phyloP scores from a whole-genome alignment of 352 stramenopile genomes.

The Globisporangium spiculum region DNA sequence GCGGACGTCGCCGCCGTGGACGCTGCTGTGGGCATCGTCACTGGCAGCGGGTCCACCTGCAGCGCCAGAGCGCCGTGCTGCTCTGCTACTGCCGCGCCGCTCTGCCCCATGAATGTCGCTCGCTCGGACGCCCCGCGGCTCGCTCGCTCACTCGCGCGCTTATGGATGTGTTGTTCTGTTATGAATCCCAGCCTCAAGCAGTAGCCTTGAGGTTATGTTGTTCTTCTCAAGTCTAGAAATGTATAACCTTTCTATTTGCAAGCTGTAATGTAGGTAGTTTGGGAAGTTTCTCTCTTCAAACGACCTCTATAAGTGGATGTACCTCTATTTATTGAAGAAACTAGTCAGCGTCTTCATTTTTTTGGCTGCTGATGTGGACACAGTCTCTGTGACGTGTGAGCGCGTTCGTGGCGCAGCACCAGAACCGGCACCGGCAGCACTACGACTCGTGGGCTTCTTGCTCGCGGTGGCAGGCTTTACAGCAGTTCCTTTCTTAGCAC shows the following conservation, averaged over 20 bases:
- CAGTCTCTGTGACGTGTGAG: slow-evolving; percentile 41
- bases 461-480: slow-evolving; percentile 5
- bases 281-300: neutral
- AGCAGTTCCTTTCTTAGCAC: neutral
- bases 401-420: slow-evolving; percentile 1
- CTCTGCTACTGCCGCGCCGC: slow-evolving; percentile 2
- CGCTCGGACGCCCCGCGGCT: slow-evolving; percentile 6
- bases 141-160: neutral
- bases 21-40: neutral
- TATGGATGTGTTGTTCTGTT: neutral
- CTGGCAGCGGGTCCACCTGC: slow-evolving; percentile 14
- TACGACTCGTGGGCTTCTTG: slow-evolving; percentile 10
- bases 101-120: slow-evolving; percentile 13
- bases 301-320: slow-evolving; percentile 17
- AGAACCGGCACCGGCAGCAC: too few species aligned
- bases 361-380: slow-evolving; percentile 23
- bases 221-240: slow-evolving; percentile 10
- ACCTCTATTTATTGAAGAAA: slow-evolving; percentile 63
- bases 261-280: neutral
- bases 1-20: neutral
- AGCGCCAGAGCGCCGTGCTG: slow-evolving; percentile 10
- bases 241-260: slow-evolving; percentile 1
- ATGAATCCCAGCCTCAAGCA: neutral
- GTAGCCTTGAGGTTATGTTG: neutral
- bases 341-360: slow-evolving; percentile 55